Evolutionary conservation across 2,329 filamentous ascomycete genomes (phyloP).

Genomic region (Ceratocystis papillata): DNA sequence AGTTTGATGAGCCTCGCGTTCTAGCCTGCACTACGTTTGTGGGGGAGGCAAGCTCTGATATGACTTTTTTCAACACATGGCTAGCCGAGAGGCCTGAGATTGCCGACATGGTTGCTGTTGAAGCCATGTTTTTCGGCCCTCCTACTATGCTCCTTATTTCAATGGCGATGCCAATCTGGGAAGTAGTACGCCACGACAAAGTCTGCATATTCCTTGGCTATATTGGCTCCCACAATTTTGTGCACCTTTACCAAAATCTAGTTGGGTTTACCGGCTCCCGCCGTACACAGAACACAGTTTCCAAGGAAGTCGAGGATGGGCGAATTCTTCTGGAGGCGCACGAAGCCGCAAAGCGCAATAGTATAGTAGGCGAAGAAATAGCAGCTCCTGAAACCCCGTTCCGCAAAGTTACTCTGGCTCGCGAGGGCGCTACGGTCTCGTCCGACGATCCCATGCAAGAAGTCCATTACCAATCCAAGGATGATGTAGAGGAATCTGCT

Average conservation of each 20-base stretch:
- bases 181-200: conserved; percentile 54
- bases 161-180: conserved; percentile 54
- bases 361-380: conserved; percentile 16
- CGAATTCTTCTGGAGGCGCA: conserved; percentile 46
- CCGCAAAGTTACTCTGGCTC: conserved; percentile 10
- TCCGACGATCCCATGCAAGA: conserved; percentile 21
- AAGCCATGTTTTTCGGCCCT: conserved; percentile 57
- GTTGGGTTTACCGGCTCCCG: conserved; percentile 33
- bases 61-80: conserved; percentile 57
- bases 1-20: conserved; percentile 52
- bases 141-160: conserved; percentile 56
- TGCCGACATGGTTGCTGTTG: conserved; percentile 49
- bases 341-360: conserved; percentile 33
- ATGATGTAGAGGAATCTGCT: conserved; percentile 49
- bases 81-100: conserved; percentile 48
- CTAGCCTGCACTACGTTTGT: conserved; percentile 57
- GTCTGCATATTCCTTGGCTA: conserved; percentile 56
- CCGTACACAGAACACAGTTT: conserved; percentile 31
- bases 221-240: conserved; percentile 57
- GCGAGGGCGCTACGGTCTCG: conserved; percentile 8
- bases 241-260: conserved; percentile 50
- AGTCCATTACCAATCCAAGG: conserved; percentile 22
- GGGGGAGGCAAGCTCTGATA: conserved; percentile 53
- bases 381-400: conserved; percentile 17
- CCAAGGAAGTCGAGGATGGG: conserved; percentile 47